Evolutionary conservation across 106 monocot genomes (phyloP).

Genomic region (Triglochin maritima): DNA sequence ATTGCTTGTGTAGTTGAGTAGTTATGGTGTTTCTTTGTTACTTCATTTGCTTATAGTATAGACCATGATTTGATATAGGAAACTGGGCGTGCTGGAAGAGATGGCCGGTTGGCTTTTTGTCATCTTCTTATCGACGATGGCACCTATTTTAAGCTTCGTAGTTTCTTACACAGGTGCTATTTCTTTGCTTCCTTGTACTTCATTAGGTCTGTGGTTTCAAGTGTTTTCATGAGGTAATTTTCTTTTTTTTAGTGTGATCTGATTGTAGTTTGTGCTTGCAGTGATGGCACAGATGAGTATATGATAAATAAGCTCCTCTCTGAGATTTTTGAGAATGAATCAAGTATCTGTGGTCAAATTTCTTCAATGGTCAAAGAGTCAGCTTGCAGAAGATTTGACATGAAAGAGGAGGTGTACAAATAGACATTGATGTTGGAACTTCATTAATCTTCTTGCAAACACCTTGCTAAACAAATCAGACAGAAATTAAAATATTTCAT

Average conservation of each 20-base stretch:
- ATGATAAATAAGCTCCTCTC: constrained; percentile 66
- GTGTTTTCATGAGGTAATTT: neutral
- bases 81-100: constrained; percentile 98
- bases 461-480: no score
- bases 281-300: constrained; percentile 97
- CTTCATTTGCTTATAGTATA: neutral
- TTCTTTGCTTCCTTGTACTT: neutral
- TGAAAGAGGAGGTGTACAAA: constrained; percentile 85
- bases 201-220: neutral
- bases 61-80: constrained; percentile 28
- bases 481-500: no score
- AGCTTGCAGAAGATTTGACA: constrained; percentile 67
- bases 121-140: constrained; percentile 69
- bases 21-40: neutral
- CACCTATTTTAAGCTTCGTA: constrained; percentile 77
- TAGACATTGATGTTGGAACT: no score
- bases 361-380: constrained; percentile 74
- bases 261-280: constrained; percentile 19
- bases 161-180: constrained; percentile 66
- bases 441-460: no score
- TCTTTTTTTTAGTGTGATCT: neutral
- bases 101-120: constrained; percentile 71
- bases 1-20: constrained; percentile 1
- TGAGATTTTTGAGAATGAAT: constrained; percentile 52
- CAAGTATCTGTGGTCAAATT: constrained; percentile 24